Evolutionary conservation across 352 stramenopile genomes (phyloP).

Genomic region (Globisporangium perplexum): DNA sequence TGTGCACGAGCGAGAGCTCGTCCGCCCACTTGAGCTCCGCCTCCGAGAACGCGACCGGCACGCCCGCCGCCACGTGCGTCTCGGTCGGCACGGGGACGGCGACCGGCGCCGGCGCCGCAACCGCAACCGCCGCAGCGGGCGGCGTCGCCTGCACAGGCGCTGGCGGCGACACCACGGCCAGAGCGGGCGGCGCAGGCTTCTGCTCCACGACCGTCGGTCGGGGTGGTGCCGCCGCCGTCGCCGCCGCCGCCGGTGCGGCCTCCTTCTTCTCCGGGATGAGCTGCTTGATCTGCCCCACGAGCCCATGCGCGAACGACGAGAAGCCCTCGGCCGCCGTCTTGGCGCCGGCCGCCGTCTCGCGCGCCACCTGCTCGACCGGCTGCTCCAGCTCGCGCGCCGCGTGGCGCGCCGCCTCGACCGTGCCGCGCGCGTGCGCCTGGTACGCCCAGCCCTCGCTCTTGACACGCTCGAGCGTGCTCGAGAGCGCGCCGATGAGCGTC

Average conservation of each 20-base stretch:
- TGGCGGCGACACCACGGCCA: conserved; percentile 5
- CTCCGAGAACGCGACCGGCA: conserved; percentile 40
- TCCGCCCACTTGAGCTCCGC: conserved; percentile 68
- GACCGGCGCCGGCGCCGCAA: conserved; percentile 3
- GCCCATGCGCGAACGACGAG: conserved; percentile 56
- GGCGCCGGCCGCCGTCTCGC: conserved; percentile 29
- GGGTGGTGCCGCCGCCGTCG: conserved; percentile 1
- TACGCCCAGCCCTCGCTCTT: conserved; percentile 31
- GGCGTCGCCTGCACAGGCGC: background rate
- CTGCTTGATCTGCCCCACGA: conserved; percentile 60
- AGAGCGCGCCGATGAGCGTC: conserved; percentile 45
- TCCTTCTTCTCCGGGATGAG: conserved; percentile 55
- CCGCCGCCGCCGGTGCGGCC: background rate
- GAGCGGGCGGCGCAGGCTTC: conserved; percentile 4
- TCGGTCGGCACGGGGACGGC: conserved; percentile 1
- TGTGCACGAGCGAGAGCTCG: conserved; percentile 50
- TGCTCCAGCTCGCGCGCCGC: conserved; percentile 27
- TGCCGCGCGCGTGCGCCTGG: conserved; percentile 11
- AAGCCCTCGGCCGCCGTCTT: conserved; percentile 44
- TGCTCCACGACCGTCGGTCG: conserved; percentile 12
- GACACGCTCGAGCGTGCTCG: conserved; percentile 42
- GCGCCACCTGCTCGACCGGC: conserved; percentile 32
- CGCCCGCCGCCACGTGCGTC: conserved; percentile 13
- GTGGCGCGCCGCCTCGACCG: conserved; percentile 28
- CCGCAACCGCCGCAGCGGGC: background rate